A percentile compares a stretch with the other conserved stretches of the same genome.
phyloP scores from a whole-genome alignment of 768 basidiomycete species.

The Boletus tylopilopsis region DNA sequence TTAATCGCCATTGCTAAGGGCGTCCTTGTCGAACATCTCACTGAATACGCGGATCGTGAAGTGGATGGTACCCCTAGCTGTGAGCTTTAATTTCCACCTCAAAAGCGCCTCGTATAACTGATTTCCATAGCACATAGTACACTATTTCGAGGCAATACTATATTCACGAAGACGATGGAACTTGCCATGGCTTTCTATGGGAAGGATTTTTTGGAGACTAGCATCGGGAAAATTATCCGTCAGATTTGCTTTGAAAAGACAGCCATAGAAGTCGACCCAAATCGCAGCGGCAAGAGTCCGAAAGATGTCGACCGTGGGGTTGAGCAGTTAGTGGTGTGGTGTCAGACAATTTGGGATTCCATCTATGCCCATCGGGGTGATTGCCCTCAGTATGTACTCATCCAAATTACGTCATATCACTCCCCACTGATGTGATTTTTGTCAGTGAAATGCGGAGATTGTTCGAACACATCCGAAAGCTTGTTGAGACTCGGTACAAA shows the following conservation, averaged over 20 bases:
- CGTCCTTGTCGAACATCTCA: constrained; percentile 62
- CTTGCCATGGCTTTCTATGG: constrained; percentile 80
- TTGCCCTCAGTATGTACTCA: constrained; percentile 64
- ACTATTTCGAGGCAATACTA: constrained; percentile 66
- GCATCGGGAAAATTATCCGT: constrained; percentile 68
- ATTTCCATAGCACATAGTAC: constrained; percentile 62
- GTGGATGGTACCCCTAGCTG: constrained; percentile 66
- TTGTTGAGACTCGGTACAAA: constrained; percentile 67
- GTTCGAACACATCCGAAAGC: constrained; percentile 63
- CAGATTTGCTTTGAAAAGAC: constrained; percentile 69
- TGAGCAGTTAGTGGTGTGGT: constrained; percentile 73
- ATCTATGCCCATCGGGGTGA: constrained; percentile 71
- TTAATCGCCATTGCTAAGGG: constrained; percentile 68
- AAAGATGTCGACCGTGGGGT: constrained; percentile 67
- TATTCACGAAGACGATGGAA: constrained; percentile 73
- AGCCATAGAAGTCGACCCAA: constrained; percentile 79
- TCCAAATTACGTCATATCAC: constrained; percentile 4
- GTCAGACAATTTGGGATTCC: constrained; percentile 73
- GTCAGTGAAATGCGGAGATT: constrained; percentile 68
- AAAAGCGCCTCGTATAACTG: background rate
- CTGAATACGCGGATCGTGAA: constrained; percentile 65
- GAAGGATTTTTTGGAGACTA: constrained; percentile 73
- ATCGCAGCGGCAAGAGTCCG: constrained; percentile 54
- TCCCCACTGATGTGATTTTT: constrained; percentile 1
- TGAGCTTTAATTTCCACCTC: constrained; percentile 32